phyloP scores from a whole-genome alignment of 306 rosid species.

The Cucurbita argyrosperma region DNA sequence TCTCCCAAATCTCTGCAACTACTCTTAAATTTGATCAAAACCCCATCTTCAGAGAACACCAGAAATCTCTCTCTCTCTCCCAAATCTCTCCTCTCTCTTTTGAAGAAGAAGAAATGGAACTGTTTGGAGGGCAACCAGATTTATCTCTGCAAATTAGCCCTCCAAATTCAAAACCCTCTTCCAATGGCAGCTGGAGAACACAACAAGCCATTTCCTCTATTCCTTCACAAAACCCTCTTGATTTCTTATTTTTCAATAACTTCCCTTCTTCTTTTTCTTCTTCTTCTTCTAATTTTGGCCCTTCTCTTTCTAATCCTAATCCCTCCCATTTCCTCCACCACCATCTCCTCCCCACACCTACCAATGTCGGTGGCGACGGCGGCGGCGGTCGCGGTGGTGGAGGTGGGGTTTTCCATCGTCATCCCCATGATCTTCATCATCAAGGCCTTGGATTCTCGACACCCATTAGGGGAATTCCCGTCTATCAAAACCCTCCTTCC shows the following conservation, averaged over 20 bases:
- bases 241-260: slow-evolving; percentile 80
- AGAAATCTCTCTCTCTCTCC: neutral
- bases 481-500: slow-evolving; percentile 53
- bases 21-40: neutral
- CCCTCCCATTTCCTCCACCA: slow-evolving; percentile 5
- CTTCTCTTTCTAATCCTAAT: slow-evolving; percentile 38
- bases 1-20: neutral
- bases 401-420: slow-evolving; percentile 10
- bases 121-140: slow-evolving; percentile 95
- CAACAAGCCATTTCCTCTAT: slow-evolving; percentile 2
- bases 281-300: slow-evolving; percentile 21
- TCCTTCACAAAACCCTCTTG: slow-evolving; percentile 24
- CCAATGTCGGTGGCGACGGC: neutral
- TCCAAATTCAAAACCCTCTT: slow-evolving; percentile 29
- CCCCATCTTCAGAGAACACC: neutral
- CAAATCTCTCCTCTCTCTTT: no score
- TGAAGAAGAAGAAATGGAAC: slow-evolving; percentile 35
- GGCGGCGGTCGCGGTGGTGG: slow-evolving; percentile 13
- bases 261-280: slow-evolving; percentile 12
- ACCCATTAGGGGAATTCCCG: slow-evolving; percentile 92
- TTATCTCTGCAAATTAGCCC: slow-evolving; percentile 93
- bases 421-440: slow-evolving; percentile 24
- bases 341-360: neutral
- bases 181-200: slow-evolving; percentile 36
- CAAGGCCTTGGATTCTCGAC: slow-evolving; percentile 56